A percentile compares a stretch with the other conserved stretches of the same genome.
Evolutionary conservation across 2,329 filamentous ascomycete species (phyloP).

Genomic region (Talaromyces pinophilus): DNA sequence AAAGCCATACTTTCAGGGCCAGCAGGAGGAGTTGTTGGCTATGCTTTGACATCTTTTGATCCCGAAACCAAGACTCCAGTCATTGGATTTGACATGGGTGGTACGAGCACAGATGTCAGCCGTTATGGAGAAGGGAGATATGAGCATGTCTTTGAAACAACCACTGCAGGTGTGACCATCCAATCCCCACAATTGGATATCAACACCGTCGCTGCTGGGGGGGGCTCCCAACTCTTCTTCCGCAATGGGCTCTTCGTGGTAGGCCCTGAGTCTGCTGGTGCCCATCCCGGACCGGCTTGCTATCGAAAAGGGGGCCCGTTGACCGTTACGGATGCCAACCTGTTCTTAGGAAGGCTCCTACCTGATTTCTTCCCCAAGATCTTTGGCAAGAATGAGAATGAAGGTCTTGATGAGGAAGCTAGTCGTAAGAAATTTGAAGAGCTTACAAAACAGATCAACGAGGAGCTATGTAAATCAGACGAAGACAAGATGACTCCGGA

Average conservation of each 20-base stretch:
- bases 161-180: slow-evolving; percentile 84
- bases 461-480: slow-evolving; percentile 63
- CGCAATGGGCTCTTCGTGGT: slow-evolving; percentile 89
- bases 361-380: slow-evolving; percentile 97
- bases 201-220: slow-evolving; percentile 86
- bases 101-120: slow-evolving; percentile 86
- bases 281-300: slow-evolving; percentile 87
- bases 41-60: slow-evolving; percentile 86
- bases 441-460: slow-evolving; percentile 75
- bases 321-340: slow-evolving; percentile 88
- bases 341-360: slow-evolving; percentile 80
- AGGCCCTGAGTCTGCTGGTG: slow-evolving; percentile 85
- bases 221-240: slow-evolving; percentile 64
- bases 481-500: slow-evolving; percentile 66
- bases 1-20: slow-evolving; percentile 85
- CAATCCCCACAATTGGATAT: slow-evolving; percentile 88
- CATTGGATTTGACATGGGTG: slow-evolving; percentile 93
- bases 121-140: slow-evolving; percentile 80
- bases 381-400: slow-evolving; percentile 85
- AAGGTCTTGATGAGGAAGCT: slow-evolving; percentile 74
- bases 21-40: slow-evolving; percentile 90
- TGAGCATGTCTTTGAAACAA: slow-evolving; percentile 90
- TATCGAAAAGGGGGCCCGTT: slow-evolving; percentile 89
- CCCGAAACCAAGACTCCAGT: slow-evolving; percentile 74
- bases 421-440: slow-evolving; percentile 75